Conservation (phyloP, 208 protist species). For the Acanthamoeba healyi region DNA sequence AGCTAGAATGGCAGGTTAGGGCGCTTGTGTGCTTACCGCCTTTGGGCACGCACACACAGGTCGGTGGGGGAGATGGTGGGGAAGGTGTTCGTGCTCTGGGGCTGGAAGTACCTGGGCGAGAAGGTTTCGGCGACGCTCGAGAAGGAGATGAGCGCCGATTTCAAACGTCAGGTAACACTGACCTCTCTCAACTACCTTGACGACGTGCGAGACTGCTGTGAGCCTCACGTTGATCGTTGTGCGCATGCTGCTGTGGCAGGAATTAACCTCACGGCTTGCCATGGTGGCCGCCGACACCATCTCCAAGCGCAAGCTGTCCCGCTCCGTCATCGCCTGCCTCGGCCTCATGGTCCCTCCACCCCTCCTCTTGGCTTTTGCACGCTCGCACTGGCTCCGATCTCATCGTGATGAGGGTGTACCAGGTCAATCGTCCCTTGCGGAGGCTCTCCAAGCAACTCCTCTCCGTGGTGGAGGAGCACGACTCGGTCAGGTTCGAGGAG, state of each 20-base stretch:
- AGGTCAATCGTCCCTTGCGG: constrained; percentile 60
- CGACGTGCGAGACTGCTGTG: too few relatives aligned
- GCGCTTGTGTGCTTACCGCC: too few relatives aligned
- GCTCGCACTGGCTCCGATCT: background rate
- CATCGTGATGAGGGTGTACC: background rate
- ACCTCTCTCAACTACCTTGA: background rate
- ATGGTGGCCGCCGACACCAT: constrained; percentile 70
- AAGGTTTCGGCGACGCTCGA: constrained; percentile 37
- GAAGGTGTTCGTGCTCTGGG: constrained; percentile 60
- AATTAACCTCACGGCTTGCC: constrained; percentile 30
- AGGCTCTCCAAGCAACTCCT: constrained; percentile 41
- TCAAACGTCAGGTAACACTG: background rate
- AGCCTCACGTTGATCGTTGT: background rate
- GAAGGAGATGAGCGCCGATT: constrained; percentile 66
- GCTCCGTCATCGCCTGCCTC: constrained; percentile 53
- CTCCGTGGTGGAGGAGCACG: constrained; percentile 49
- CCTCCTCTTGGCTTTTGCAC: background rate
- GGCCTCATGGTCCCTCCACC: constrained; percentile 30
- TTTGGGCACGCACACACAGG: too few relatives aligned
- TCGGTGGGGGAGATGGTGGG: constrained; percentile 70
- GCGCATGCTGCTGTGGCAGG: background rate
- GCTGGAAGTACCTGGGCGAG: constrained; percentile 67
- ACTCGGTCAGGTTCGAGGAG: constrained; percentile 24
- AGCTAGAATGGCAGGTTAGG: too few relatives aligned
- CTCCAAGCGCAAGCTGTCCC: constrained; percentile 58